phyloP scores from a whole-genome alignment of 208 protist species.

The Leishmania braziliensis region DNA sequence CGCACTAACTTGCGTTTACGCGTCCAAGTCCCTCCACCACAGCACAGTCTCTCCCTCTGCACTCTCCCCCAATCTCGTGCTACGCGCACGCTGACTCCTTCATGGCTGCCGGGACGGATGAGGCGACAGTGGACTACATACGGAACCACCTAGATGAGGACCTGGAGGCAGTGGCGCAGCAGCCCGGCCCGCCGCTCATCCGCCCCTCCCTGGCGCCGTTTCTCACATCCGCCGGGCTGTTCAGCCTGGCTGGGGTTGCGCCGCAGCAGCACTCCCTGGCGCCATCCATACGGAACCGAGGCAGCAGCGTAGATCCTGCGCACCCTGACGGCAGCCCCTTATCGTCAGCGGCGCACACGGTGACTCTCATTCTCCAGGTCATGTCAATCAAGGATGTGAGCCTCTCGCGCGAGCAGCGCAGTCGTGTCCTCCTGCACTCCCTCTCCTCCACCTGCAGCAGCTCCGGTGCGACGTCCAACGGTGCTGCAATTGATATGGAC shows the following conservation, averaged over 20 bases:
- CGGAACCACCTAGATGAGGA: constrained; percentile 50
- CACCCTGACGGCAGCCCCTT: background rate
- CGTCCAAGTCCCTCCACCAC: background rate
- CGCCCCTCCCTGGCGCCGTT: constrained; percentile 26
- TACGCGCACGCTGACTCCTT: background rate
- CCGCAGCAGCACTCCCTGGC: background rate
- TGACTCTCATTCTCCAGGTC: constrained; percentile 55
- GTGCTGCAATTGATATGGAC: constrained; percentile 2
- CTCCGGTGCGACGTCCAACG: background rate
- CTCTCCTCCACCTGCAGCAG: background rate
- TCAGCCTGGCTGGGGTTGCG: constrained; percentile 1
- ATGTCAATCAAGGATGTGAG: constrained; percentile 62
- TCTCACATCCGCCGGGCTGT: constrained; percentile 11
- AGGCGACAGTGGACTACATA: constrained; percentile 37
- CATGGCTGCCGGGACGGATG: constrained; percentile 18
- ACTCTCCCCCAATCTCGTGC: background rate
- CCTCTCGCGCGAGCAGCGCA: constrained; percentile 52
- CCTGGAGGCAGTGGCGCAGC: constrained; percentile 45
- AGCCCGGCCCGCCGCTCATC: constrained; percentile 14
- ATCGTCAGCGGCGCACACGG: background rate
- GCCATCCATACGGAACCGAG: background rate
- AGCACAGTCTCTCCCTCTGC: background rate
- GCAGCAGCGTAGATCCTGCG: background rate
- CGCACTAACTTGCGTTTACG: background rate
- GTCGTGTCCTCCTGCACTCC: constrained; percentile 38